phyloP scores from a whole-genome alignment of 768 basidiomycete genomes.

The Xerocomellus intermedius region DNA sequence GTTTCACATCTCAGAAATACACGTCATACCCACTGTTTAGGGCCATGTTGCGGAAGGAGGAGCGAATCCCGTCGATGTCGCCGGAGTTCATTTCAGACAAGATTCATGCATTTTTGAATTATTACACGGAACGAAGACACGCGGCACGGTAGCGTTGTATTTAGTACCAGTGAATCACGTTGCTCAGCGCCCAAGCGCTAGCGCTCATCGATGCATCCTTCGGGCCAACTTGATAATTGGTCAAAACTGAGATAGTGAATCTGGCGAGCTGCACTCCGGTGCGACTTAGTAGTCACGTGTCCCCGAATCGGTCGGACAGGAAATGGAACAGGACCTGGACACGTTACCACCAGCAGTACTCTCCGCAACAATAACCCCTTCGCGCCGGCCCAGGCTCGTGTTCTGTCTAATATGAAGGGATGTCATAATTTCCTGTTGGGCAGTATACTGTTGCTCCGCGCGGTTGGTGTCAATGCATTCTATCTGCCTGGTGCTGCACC shows the following conservation, averaged over 20 bases:
- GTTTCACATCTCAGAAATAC: conserved; percentile 43
- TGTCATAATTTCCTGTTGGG: conserved; percentile 13
- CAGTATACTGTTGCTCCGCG: conserved; percentile 18
- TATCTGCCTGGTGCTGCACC: conserved; percentile 94
- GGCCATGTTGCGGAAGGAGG: conserved; percentile 57
- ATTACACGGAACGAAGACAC: not conserved
- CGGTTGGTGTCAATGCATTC: conserved; percentile 53
- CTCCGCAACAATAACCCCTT: not conserved
- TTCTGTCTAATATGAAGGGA: conserved; percentile 21
- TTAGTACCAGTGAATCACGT: not conserved
- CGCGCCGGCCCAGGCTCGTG: not conserved
- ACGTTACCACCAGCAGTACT: not conserved
- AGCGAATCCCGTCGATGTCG: conserved; percentile 37
- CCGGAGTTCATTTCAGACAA: conserved; percentile 42
- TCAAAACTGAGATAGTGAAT: not conserved
- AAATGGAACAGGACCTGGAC: too few species aligned
- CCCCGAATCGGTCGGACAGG: not conserved
- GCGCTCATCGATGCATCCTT: too few species aligned
- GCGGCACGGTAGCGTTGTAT: not conserved
- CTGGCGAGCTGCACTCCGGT: not conserved
- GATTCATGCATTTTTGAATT: conserved; percentile 44
- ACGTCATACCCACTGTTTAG: conserved; percentile 56
- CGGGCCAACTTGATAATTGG: too few species aligned
- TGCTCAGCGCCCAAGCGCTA: not conserved
- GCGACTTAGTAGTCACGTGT: conserved; percentile 17